Conservation (phyloP, 2,329 filamentous ascomycete genomes). For the Colletotrichum lupini region DNA sequence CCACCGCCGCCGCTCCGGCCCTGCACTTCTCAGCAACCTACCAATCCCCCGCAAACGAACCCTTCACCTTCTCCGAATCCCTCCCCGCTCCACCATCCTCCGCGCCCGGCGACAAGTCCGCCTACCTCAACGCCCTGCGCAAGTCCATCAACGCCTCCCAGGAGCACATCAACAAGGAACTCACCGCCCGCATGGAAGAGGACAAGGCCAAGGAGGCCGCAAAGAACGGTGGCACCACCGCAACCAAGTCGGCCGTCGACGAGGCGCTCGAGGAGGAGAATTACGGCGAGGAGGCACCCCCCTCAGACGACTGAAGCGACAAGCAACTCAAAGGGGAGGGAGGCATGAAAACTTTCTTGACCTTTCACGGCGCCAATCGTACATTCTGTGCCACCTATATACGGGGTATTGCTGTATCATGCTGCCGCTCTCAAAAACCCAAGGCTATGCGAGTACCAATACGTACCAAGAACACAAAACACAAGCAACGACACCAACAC, state of each 20-base stretch:
- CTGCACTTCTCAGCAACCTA: slow-evolving; percentile 62
- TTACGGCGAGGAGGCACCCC: slow-evolving; percentile 84
- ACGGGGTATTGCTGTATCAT: slow-evolving; percentile 44
- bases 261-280: slow-evolving; percentile 77
- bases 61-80: slow-evolving; percentile 55
- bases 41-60: slow-evolving; percentile 59
- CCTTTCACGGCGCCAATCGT: slow-evolving; percentile 18
- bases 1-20: slow-evolving; percentile 10
- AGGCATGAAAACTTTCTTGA: neutral
- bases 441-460: slow-evolving; percentile 40
- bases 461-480: slow-evolving; percentile 19
- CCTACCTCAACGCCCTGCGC: slow-evolving; percentile 70
- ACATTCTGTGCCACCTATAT: slow-evolving; percentile 33
- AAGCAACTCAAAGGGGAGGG: too few relatives aligned
- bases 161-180: slow-evolving; percentile 73
- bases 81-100: slow-evolving; percentile 49
- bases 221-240: slow-evolving; percentile 38
- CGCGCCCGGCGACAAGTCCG: slow-evolving; percentile 61
- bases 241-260: slow-evolving; percentile 48
- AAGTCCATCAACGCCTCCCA: slow-evolving; percentile 69
- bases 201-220: slow-evolving; percentile 66
- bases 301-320: slow-evolving; percentile 66
- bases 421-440: slow-evolving; percentile 35
- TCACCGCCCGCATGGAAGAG: slow-evolving; percentile 80
- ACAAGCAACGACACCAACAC: slow-evolving; percentile 16